Conservation (phyloP, 768 basidiomycete genomes). For the Macrolepiota dolichaula region DNA sequence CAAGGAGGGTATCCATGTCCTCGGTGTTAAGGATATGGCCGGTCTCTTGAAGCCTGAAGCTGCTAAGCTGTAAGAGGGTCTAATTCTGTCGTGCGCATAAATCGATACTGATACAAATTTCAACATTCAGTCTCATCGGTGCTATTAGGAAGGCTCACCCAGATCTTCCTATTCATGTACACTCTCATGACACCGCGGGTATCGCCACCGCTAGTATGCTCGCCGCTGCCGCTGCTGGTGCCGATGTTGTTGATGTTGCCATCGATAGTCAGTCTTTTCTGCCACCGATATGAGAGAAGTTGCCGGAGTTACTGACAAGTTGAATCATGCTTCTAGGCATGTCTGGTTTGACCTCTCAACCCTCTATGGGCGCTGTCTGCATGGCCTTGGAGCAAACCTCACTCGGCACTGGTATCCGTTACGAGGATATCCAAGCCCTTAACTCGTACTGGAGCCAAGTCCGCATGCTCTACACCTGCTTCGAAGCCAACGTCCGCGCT, state of each 20-base stretch:
- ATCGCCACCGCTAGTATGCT: constrained; percentile 98
- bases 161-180: constrained; percentile 97
- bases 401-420: constrained; percentile 93
- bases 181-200: constrained; percentile 99
- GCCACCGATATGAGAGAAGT: not conserved
- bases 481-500: constrained; percentile 96
- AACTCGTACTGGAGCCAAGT: constrained; percentile 99
- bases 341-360: constrained; percentile 97
- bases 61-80: constrained; percentile 68
- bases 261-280: constrained; percentile 83
- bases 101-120: not conserved
- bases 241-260: constrained; percentile 96
- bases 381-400: constrained; percentile 92
- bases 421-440: constrained; percentile 94
- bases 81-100: constrained; percentile 11
- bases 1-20: constrained; percentile 91
- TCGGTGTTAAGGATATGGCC: constrained; percentile 99
- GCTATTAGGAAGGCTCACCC: constrained; percentile 96
- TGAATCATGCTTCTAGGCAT: constrained; percentile 57
- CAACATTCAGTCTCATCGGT: constrained; percentile 71
- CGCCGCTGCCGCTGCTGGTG: constrained; percentile 93
- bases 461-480: constrained; percentile 91
- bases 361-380: constrained; percentile 97
- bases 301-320: constrained; percentile 14
- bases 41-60: constrained; percentile 94